Percentiles rank a stretch among this genome's conserved stretches.
Conservation (phyloP, 208 protist genomes). For the Wallacemonas sp. region DNA sequence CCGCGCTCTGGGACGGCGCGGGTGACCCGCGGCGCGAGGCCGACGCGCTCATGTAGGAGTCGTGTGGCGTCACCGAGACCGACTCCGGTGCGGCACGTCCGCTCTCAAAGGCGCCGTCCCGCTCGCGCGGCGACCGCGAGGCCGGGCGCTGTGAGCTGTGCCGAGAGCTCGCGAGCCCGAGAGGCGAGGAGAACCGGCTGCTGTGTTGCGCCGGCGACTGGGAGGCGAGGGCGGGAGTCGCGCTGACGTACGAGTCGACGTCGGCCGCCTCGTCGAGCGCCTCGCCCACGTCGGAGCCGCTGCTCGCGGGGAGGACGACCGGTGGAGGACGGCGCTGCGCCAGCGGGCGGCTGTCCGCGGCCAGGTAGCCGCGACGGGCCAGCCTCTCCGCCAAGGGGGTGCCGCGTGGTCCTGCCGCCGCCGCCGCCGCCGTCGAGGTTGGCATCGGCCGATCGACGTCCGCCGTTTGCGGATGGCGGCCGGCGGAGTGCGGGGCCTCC, state of each 20-base stretch:
- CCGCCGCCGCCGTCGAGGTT: neutral
- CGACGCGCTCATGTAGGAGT: constrained; percentile 14
- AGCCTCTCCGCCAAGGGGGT: neutral
- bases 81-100: neutral
- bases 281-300: neutral
- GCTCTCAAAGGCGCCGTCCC: neutral
- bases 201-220: neutral
- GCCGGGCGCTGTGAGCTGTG: neutral
- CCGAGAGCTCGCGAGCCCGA: neutral
- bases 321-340: constrained; percentile 22
- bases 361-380: neutral
- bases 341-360: constrained; percentile 13
- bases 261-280: neutral
- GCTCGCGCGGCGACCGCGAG: neutral
- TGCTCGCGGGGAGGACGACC: constrained; percentile 13
- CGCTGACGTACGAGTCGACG: constrained; percentile 43
- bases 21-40: neutral
- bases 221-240: constrained; percentile 9
- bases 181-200: neutral
- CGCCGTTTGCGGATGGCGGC: neutral
- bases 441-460: constrained; percentile 9
- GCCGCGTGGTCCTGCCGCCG: too few relatives aligned
- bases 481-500: neutral
- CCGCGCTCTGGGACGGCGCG: constrained; percentile 19
- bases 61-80: constrained; percentile 4